Evolutionary conservation across 306 rosid species (phyloP).

Genomic region (Hippophae tibetana): DNA sequence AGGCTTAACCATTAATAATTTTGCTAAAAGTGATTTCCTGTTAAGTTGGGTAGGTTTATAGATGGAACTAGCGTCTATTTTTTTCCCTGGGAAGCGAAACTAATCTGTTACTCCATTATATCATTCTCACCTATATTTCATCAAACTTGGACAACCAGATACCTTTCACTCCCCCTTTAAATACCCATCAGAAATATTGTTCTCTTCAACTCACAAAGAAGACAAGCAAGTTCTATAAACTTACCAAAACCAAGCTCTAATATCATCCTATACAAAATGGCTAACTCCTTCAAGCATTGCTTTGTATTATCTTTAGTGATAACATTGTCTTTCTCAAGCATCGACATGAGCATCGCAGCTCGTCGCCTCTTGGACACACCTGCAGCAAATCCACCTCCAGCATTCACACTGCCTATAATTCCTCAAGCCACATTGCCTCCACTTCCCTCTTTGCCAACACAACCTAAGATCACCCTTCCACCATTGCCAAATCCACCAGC

Average conservation of each 20-base stretch:
- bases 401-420: constrained; percentile 14
- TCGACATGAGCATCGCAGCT: constrained; percentile 14
- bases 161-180: constrained; percentile 1
- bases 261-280: background rate
- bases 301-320: constrained; percentile 6
- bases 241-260: background rate
- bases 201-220: constrained; percentile 6
- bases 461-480: constrained; percentile 19
- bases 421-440: constrained; percentile 16
- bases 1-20: no score
- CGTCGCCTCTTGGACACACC: constrained; percentile 17
- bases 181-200: background rate
- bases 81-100: no score
- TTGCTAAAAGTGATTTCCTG: no score
- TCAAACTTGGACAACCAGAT: constrained; percentile 9
- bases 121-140: background rate
- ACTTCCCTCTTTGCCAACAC: constrained; percentile 10
- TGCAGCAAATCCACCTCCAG: constrained; percentile 20
- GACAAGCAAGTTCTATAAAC: background rate
- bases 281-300: background rate
- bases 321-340: constrained; percentile 19
- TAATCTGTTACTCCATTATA: no score
- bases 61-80: no score
- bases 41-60: no score
- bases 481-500: constrained; percentile 11